Base-by-base conservation (phyloP, 2,329 filamentous ascomycete species). In the Botrytis porri region DNA sequence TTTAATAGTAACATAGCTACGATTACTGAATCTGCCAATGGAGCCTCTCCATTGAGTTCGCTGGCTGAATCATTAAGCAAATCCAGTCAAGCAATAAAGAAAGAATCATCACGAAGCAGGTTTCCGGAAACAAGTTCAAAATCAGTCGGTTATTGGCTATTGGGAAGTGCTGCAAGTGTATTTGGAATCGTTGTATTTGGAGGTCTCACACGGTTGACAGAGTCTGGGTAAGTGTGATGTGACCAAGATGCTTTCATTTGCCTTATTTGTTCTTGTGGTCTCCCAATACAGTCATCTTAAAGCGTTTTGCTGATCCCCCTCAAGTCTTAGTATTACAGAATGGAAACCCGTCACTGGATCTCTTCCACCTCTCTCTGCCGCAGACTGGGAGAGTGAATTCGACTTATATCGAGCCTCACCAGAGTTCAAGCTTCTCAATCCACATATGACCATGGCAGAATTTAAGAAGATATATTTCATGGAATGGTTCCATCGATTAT, bases 391-490 rank as follows among this genome's bases (percentile, higher is more conserved):
- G 78, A 90, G 90, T 76, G 96, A 98, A 80, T 99, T 98, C 84
- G 86, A 90, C 72, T 96, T 97, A 83, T 99, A 99, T 86, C 91
- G 92, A 77, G 89, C 92, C 61, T 97, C 94, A 32, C 96, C 96
- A 75, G 96, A 99, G 83, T 99, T 95, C 84, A 90, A 93, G 80
- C 88, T 94, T 75, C 87, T 99, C 78, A 99, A 99, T 84, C 92
- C 95, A 45, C 89, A 93, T 82, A 99, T 99, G 96, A 92, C 88
- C 45, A 86, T 99, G 73, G 88, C 90, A 73, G 96, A 99, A 82
- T 99, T 98, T 85, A 98, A 98, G 83, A 92, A 96, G 81, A 99
- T 99, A 77, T 99, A 98, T 87, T 99, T 92, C 83, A 98, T 98
- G 96, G 96, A 99, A 86, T 99, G 96, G 96, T 90, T 91, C 61